Percentiles rank a stretch among this genome's conserved stretches.
Evolutionary conservation across 345 rosid genomes (phyloP).

Genomic region (Ailanthus altissimus): DNA sequence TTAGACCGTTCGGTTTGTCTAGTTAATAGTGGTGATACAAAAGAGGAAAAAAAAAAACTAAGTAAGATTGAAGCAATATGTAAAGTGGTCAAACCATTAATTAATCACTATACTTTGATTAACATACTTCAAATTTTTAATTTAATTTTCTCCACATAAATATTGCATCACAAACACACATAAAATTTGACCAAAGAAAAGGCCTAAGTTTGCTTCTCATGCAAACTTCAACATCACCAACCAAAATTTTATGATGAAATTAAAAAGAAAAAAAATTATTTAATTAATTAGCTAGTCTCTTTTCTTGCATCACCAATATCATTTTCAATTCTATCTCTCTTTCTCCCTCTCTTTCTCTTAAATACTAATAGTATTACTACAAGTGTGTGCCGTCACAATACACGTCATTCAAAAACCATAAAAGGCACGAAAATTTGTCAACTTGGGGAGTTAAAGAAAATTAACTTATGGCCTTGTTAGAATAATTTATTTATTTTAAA

Average conservation of each 20-base stretch:
- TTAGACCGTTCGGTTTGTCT: background rate
- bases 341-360: background rate
- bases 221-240: conserved; percentile 34
- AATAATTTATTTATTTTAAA: no score
- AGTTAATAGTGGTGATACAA: no score
- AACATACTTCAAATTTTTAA: background rate
- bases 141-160: background rate
- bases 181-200: background rate
- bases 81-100: background rate
- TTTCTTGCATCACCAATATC: background rate
- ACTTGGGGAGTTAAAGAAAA: background rate
- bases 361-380: background rate
- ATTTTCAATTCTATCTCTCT: background rate
- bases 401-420: conserved; percentile 28
- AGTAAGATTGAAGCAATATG: background rate
- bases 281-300: background rate
- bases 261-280: background rate
- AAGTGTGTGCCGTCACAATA: conserved; percentile 24
- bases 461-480: background rate
- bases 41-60: no score
- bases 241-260: background rate
- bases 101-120: background rate
- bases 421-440: background rate
- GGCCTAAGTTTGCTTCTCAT: conserved; percentile 27
- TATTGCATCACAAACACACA: background rate